phyloP scores from a whole-genome alignment of 2,329 filamentous ascomycete species.

The Cladophialophora carrionii region DNA sequence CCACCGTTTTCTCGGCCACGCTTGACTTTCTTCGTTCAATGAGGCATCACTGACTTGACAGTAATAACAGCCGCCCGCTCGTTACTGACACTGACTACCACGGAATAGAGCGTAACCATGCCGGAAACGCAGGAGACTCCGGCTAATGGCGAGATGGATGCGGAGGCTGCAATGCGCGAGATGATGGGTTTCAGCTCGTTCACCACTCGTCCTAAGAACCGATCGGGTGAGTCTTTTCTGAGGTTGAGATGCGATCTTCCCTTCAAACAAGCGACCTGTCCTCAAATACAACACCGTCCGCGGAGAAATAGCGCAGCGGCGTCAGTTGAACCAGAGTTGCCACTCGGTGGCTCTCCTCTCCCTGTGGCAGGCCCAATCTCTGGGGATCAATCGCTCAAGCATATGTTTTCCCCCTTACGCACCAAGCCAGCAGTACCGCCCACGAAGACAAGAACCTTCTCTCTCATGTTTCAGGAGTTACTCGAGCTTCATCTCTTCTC shows the following conservation, averaged over 20 bases:
- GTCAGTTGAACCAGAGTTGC: neutral
- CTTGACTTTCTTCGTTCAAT: neutral
- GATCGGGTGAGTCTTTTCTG: slow-evolving; percentile 22
- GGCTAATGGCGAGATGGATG: slow-evolving; percentile 6
- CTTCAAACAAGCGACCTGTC: neutral
- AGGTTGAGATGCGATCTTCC: neutral
- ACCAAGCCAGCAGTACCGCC: neutral
- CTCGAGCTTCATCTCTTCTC: neutral
- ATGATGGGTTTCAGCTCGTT: slow-evolving; percentile 38
- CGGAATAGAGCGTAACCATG: slow-evolving; percentile 7
- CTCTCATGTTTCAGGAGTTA: neutral
- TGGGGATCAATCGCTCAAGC: neutral
- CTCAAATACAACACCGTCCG: neutral
- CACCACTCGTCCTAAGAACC: slow-evolving; percentile 26
- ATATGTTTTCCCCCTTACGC: neutral
- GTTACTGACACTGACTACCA: neutral
- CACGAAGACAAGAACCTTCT: neutral
- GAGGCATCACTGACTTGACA: neutral
- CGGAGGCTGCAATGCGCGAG: slow-evolving; percentile 32
- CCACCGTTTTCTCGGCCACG: no score
- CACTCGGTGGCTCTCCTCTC: neutral
- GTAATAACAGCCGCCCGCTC: neutral
- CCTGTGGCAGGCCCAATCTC: neutral
- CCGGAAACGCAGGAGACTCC: slow-evolving; percentile 11
- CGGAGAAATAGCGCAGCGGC: neutral